phyloP scores from a whole-genome alignment of 768 basidiomycete species.

The Podaxis rugospora region DNA sequence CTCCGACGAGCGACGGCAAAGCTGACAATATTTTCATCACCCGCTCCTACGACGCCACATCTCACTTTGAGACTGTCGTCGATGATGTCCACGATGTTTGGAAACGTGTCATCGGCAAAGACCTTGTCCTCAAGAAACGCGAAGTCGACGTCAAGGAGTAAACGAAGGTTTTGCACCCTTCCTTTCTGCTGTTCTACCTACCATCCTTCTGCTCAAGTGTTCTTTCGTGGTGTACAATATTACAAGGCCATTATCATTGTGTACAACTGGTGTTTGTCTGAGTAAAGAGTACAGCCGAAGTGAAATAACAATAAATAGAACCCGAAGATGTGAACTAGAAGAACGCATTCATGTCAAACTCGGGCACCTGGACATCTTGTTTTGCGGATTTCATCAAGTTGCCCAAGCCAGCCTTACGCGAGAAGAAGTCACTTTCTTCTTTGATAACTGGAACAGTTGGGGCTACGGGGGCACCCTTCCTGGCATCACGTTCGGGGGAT shows the following conservation, averaged over 20 bases:
- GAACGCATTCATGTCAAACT: conserved; percentile 85
- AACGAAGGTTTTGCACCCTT: conserved; percentile 3
- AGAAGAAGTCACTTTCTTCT: conserved; percentile 54
- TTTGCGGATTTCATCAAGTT: conserved; percentile 89
- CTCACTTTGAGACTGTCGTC: conserved; percentile 98
- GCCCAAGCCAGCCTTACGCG: conserved; percentile 72
- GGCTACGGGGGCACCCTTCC: conserved; percentile 14
- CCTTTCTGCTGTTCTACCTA: neutral
- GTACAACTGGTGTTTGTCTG: neutral
- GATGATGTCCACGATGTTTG: conserved; percentile 97
- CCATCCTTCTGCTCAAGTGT: neutral
- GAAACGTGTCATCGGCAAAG: conserved; percentile 76
- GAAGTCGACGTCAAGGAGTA: conserved; percentile 62
- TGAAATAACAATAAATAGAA: conserved; percentile 8
- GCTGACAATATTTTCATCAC: conserved; percentile 95
- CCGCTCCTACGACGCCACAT: conserved; percentile 96
- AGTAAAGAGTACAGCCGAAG: neutral
- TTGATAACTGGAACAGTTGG: conserved; percentile 32
- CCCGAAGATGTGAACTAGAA: conserved; percentile 29
- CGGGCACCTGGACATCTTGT: conserved; percentile 78
- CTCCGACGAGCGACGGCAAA: conserved; percentile 77
- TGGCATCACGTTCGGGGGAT: conserved; percentile 34
- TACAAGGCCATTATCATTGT: neutral
- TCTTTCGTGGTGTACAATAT: conserved; percentile 6
- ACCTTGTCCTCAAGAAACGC: conserved; percentile 85